Evolutionary conservation across 2,329 filamentous ascomycete species (phyloP).

Genomic region (Rhynchosporium agropyri): DNA sequence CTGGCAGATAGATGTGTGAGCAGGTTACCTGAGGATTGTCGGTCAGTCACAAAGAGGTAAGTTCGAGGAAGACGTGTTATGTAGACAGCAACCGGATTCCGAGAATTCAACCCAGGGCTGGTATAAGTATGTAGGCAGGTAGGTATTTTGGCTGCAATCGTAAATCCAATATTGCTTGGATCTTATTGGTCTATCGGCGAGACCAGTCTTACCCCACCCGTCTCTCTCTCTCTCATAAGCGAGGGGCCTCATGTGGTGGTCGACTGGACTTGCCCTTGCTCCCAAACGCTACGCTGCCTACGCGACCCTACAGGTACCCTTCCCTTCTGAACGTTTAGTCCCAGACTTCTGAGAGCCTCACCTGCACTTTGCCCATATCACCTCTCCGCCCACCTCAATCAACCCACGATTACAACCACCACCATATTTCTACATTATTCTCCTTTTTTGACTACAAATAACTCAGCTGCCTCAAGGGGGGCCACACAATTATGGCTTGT

Average conservation of each 20-base stretch:
- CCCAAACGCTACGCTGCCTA: too few species aligned
- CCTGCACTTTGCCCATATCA: not conserved
- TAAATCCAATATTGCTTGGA: slow-evolving; percentile 1
- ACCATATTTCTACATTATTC: slow-evolving; percentile 28
- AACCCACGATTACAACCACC: slow-evolving; percentile 19
- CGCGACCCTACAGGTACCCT: too few species aligned
- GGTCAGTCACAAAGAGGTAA: slow-evolving; percentile 5
- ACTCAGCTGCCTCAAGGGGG: slow-evolving; percentile 33
- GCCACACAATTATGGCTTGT: slow-evolving; percentile 45
- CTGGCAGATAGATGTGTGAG: not conserved
- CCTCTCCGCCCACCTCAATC: not conserved
- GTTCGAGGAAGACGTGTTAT: not conserved
- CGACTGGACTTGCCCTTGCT: not conserved
- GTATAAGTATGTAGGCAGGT: too few species aligned
- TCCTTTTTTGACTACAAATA: slow-evolving; percentile 28
- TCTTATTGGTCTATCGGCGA: slow-evolving; percentile 4
- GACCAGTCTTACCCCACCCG: not conserved
- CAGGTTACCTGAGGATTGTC: not conserved
- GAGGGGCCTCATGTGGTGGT: not conserved
- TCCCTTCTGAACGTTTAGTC: too few species aligned
- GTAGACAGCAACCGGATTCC: slow-evolving; percentile 1
- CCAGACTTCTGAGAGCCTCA: not conserved
- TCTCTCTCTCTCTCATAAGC: slow-evolving; percentile 2
- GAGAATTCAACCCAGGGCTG: not conserved
- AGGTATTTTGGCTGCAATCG: slow-evolving; percentile 13